Percentiles rank a stretch among this genome's conserved stretches.
phyloP scores from a whole-genome alignment of 306 rosid genomes.

The Pyrus betulifolia region DNA sequence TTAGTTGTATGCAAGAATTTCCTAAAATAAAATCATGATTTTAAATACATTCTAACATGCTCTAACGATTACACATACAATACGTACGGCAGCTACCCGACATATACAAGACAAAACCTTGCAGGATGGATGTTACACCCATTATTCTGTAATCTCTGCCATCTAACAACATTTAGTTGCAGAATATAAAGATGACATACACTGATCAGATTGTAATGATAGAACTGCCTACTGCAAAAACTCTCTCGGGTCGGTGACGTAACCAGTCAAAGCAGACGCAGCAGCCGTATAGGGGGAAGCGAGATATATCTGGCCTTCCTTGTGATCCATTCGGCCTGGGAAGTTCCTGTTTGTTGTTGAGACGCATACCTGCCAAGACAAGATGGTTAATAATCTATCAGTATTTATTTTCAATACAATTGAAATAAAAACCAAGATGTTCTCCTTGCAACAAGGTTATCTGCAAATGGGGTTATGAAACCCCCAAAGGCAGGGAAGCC shows the following conservation, averaged over 20 bases:
- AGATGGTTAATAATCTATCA: neutral
- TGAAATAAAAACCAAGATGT: neutral
- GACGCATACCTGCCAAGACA: slow-evolving; percentile 67
- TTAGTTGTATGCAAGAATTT: neutral
- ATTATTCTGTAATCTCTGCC: neutral
- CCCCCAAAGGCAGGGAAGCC: neutral
- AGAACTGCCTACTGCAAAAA: slow-evolving; percentile 53
- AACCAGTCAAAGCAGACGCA: slow-evolving; percentile 94
- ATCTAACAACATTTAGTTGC: neutral
- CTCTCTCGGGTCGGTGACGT: slow-evolving; percentile 86
- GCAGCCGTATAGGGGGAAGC: slow-evolving; percentile 97
- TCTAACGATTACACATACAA: neutral
- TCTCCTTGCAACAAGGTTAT: neutral
- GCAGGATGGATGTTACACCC: neutral
- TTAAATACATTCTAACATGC: neutral
- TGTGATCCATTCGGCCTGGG: slow-evolving; percentile 96
- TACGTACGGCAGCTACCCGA: neutral
- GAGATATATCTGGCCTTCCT: slow-evolving; percentile 81
- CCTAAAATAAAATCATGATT: too few relatives aligned
- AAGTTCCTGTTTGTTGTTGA: slow-evolving; percentile 85
- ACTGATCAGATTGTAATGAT: neutral
- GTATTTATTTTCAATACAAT: neutral
- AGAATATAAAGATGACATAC: neutral
- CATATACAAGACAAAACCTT: neutral
- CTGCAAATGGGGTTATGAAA: neutral